Base-by-base conservation (phyloP, 1,284 basidiomycete genomes). In the Ceratobasidium sp. region DNA sequence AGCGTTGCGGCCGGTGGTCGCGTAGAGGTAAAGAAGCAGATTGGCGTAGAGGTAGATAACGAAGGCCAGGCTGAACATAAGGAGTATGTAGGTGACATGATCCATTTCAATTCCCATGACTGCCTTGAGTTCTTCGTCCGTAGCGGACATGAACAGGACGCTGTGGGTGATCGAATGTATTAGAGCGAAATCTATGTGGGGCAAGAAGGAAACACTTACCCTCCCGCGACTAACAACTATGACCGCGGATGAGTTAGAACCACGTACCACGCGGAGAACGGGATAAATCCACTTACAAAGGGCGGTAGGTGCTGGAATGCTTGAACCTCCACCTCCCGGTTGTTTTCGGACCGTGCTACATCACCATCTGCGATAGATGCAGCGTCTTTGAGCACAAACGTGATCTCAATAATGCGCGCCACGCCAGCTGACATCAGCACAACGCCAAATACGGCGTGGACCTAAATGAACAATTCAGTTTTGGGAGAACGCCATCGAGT, bases 361-460 rank as follows among this genome's bases (percentile, higher is more conserved):
- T 58, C 3, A 82, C 20, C 84, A 84, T 76, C 60, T 6, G 44
- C 44, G 3, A 76, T 49, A 42, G 72, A 76, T 15, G 85, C 81
- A 58, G 81, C 68, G 80, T 89, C 88, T 26, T 85, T 81, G 5
- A 90, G 84, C 9, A 90, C 86, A 80, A 97, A 97, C 86, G 94
- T 96, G 28, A 98, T 90, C 84, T 98, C 97, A 78, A 97, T 86
- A 77, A 98, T 91, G 51, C 97, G 92, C 0, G 94, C 86, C 10
- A 94, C 80, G 18, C 96, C 97, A 0, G 96, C 97, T 0, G 92
- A 88, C 89, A 97, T 96, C 20, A 99, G 90, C 0, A 94, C 93
- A 82, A 93, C 90, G 15, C 96, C 97, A 81, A 98, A 97, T 76
- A 93, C 88, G 0, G 89, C 88, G 82, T 98, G 96, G 1, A 97